Conservation (phyloP, 148 eudicot genomes). For the Vaccinium darrowii region DNA sequence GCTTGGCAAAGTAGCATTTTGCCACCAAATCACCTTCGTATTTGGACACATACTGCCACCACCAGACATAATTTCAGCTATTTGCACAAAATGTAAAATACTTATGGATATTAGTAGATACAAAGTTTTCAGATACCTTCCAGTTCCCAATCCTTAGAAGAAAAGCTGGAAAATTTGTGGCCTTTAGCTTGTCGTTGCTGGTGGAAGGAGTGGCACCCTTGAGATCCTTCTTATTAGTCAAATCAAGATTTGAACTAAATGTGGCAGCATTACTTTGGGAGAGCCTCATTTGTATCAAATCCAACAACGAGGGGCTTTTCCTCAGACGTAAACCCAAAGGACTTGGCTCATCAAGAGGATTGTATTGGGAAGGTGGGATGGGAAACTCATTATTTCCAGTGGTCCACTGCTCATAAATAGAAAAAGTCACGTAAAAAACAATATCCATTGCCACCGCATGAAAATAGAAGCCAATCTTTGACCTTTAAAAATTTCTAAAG, state of each 20-base stretch:
- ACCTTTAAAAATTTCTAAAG: not conserved
- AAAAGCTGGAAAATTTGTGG: constrained; percentile 77
- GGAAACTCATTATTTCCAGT: constrained; percentile 32
- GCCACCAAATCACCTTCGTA: constrained; percentile 91
- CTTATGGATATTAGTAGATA: not conserved
- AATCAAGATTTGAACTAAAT: constrained; percentile 16
- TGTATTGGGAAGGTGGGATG: constrained; percentile 39
- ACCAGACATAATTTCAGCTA: constrained; percentile 18
- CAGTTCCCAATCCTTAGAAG: constrained; percentile 71
- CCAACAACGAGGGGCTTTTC: constrained; percentile 74
- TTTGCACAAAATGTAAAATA: not conserved
- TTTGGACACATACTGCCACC: constrained; percentile 70
- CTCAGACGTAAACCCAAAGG: constrained; percentile 72
- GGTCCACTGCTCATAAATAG: constrained; percentile 28
- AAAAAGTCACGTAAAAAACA: not conserved
- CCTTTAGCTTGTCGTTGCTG: constrained; percentile 67
- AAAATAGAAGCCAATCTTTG: not conserved
- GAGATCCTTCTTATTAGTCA: constrained; percentile 33
- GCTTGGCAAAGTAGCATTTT: constrained; percentile 95
- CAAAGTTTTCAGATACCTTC: constrained; percentile 56
- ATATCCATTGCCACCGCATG: not conserved
- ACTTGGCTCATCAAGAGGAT: constrained; percentile 73
- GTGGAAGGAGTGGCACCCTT: constrained; percentile 32
- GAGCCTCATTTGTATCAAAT: constrained; percentile 64
- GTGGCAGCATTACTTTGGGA: constrained; percentile 38